These are phyloP conservation scores for Beauveria brongniartii DNA, from an alignment of 2,329 filamentous ascomycete species.

Conservation along the genomic window DNA sequence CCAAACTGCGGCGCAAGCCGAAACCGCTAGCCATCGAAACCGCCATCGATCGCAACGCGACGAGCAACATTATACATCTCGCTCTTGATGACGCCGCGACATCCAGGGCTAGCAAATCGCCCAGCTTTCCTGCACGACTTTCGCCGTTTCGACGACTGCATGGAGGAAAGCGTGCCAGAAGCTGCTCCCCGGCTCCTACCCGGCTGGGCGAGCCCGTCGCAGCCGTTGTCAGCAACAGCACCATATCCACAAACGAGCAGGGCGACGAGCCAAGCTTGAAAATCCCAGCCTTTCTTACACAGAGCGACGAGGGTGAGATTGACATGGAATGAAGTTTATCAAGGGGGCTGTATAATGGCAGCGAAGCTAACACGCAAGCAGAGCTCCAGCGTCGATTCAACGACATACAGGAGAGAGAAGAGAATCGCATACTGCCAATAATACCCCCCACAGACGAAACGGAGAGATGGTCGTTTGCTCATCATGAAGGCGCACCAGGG, in stretches of 20 bases:
- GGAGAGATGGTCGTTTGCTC: slow-evolving; percentile 28
- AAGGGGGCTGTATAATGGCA: background rate
- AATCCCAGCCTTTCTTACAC: slow-evolving; percentile 32
- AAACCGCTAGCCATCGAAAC: slow-evolving; percentile 36
- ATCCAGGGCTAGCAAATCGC: slow-evolving; percentile 4
- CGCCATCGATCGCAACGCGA: slow-evolving; percentile 25
- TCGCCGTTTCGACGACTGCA: slow-evolving; percentile 38
- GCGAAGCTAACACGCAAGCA: slow-evolving; percentile 28
- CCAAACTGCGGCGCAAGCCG: slow-evolving; percentile 35
- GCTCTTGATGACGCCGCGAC: background rate
- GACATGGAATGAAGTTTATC: background rate
- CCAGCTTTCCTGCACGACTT: slow-evolving; percentile 22
- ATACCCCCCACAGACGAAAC: slow-evolving; percentile 26
- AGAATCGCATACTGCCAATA: slow-evolving; percentile 29
- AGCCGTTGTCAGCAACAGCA: slow-evolving; percentile 30
- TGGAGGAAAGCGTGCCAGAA: slow-evolving; percentile 37
- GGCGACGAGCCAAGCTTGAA: slow-evolving; percentile 17
- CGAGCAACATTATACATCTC: slow-evolving; percentile 11
- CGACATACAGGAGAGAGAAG: slow-evolving; percentile 47
- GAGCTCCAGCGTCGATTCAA: slow-evolving; percentile 38
- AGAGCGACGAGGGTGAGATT: slow-evolving; percentile 26
- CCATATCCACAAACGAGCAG: slow-evolving; percentile 12
- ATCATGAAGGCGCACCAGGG: slow-evolving; percentile 23
- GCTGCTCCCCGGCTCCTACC: slow-evolving; percentile 29
- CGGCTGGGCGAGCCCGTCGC: slow-evolving; percentile 14